Conservation (phyloP, 2,329 filamentous ascomycete genomes). For the Colletotrichum euphorbiae region DNA sequence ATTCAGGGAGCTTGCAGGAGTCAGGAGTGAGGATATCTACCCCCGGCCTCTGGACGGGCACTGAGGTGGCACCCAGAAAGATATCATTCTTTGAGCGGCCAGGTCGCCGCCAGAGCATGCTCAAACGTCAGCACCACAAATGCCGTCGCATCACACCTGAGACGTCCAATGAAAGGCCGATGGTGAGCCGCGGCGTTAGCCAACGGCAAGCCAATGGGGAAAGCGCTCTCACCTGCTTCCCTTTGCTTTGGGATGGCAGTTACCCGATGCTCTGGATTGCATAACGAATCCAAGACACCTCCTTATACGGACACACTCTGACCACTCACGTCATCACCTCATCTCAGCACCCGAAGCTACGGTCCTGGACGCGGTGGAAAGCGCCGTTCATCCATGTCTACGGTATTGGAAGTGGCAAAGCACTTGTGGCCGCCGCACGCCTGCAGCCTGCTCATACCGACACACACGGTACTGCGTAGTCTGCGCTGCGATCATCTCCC, state of each 20-base stretch:
- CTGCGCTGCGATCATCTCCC: not conserved
- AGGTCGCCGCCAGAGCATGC: conserved; percentile 1
- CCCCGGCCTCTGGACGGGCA: not conserved
- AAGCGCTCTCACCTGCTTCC: conserved; percentile 1
- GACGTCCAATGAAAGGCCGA: too few species aligned
- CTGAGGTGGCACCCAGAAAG: conserved; percentile 25
- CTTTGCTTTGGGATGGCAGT: conserved; percentile 35
- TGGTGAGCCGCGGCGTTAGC: not conserved
- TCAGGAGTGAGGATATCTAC: too few species aligned
- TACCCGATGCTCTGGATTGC: conserved; percentile 37
- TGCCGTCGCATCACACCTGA: conserved; percentile 21
- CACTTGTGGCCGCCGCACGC: too few species aligned
- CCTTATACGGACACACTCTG: conserved; percentile 12
- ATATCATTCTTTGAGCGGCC: not conserved
- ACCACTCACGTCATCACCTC: conserved; percentile 37
- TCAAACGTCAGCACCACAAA: conserved; percentile 31
- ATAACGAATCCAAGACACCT: conserved; percentile 26
- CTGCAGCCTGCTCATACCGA: too few species aligned
- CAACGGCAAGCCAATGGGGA: not conserved
- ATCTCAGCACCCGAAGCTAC: conserved; percentile 38
- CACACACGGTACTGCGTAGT: too few species aligned
- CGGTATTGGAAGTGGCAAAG: conserved; percentile 36
- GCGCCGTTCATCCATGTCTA: conserved; percentile 31
- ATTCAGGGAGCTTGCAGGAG: conserved; percentile 17
- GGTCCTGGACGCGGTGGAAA: conserved; percentile 36